These are phyloP conservation scores for Leucocoprinus sp. DNA, from an alignment of 768 basidiomycete species.

Conservation along the genomic window DNA sequence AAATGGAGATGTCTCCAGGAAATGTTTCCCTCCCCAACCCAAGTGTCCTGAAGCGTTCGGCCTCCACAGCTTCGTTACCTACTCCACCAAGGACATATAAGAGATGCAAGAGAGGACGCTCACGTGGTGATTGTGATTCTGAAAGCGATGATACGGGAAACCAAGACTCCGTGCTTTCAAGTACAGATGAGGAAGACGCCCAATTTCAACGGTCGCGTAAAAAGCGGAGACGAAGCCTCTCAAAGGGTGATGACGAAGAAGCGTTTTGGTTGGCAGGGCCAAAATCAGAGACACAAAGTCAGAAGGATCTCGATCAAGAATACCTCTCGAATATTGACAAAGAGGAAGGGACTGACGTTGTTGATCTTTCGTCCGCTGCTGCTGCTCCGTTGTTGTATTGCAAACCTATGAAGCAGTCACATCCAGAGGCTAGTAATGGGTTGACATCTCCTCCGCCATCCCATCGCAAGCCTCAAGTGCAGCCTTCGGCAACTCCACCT, in stretches of 20 bases:
- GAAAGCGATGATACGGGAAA: slow-evolving; percentile 28
- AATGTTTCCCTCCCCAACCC: slow-evolving; percentile 17
- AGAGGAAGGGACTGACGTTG: slow-evolving; percentile 8
- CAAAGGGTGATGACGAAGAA: slow-evolving; percentile 36
- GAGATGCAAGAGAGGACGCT: slow-evolving; percentile 36
- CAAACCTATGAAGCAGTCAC: slow-evolving; percentile 17
- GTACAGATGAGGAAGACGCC: slow-evolving; percentile 28
- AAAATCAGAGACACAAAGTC: slow-evolving; percentile 15
- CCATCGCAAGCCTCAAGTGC: slow-evolving; percentile 29
- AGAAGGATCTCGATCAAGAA: slow-evolving; percentile 12
- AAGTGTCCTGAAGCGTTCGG: slow-evolving; percentile 50
- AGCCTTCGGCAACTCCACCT: slow-evolving; percentile 1
- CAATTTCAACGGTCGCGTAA: slow-evolving; percentile 24
- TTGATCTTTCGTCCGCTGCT: slow-evolving; percentile 8
- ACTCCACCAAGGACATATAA: slow-evolving; percentile 57
- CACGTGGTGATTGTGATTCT: slow-evolving; percentile 36
- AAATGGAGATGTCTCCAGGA: slow-evolving; percentile 12
- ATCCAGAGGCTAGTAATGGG: slow-evolving; percentile 19
- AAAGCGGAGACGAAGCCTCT: slow-evolving; percentile 28
- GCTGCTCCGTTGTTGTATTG: slow-evolving; percentile 28
- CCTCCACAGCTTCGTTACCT: slow-evolving; percentile 56
- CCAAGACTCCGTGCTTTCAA: slow-evolving; percentile 1
- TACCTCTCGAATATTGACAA: slow-evolving; percentile 11
- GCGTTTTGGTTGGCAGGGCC: slow-evolving; percentile 40
- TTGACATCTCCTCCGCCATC: slow-evolving; percentile 66